Percentiles rank a stretch among this genome's conserved stretches.
Evolutionary conservation across 2,329 filamentous ascomycete genomes (phyloP).

Genomic region (Lachnellula willkommii): DNA sequence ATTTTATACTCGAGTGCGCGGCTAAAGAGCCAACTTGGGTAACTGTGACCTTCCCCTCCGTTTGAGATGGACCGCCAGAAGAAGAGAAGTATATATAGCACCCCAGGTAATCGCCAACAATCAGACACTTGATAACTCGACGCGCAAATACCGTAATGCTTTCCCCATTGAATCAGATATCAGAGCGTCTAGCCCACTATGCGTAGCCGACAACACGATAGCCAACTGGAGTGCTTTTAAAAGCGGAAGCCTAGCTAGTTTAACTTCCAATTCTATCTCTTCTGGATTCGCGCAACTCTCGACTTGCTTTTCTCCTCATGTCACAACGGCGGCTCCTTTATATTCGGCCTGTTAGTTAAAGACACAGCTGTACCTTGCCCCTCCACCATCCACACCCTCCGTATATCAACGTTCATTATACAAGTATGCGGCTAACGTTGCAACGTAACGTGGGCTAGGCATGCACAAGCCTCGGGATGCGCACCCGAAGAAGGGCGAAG

Average conservation of each 20-base stretch:
- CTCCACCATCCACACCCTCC: constrained; percentile 2
- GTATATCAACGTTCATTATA: constrained; percentile 24
- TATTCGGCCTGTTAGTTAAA: constrained; percentile 1
- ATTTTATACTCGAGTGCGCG: no score
- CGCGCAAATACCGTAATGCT: constrained; percentile 9
- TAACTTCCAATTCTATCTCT: no score
- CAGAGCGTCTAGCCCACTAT: constrained; percentile 13
- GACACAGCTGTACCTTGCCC: constrained; percentile 3
- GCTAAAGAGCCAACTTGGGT: no score
- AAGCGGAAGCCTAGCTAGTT: no score
- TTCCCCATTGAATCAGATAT: constrained; percentile 1
- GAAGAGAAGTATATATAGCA: no score
- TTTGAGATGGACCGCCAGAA: no score
- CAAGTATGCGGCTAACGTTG: constrained; percentile 13
- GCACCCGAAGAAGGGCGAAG: constrained; percentile 4
- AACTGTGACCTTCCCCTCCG: no score
- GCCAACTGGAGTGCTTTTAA: no score
- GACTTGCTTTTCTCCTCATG: no score
- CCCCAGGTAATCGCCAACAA: neutral
- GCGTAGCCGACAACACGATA: neutral
- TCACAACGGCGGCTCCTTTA: neutral
- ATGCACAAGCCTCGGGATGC: neutral
- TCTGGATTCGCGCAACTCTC: no score
- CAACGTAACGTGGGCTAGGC: constrained; percentile 2
- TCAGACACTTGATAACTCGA: constrained; percentile 8